These are phyloP conservation scores for Athelia psychrophila DNA, from an alignment of 1,284 basidiomycete genomes.

Conservation along the genomic window DNA sequence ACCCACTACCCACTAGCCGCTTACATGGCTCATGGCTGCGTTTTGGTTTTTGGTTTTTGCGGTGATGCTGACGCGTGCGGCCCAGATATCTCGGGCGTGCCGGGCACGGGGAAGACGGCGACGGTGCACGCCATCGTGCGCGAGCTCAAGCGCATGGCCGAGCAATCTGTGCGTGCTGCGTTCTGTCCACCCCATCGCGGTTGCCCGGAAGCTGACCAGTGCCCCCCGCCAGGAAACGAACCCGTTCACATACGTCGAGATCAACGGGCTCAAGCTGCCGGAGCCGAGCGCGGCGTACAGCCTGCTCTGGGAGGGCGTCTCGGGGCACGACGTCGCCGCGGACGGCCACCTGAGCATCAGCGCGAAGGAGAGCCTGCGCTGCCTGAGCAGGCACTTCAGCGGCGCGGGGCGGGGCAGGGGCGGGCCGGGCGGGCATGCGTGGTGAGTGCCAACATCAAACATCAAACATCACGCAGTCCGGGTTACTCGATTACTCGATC, in stretches of 20 bases:
- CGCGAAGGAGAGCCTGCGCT: slow-evolving; percentile 70
- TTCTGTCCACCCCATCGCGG: neutral
- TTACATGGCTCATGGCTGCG: neutral
- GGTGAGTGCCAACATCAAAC: neutral
- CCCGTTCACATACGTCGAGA: slow-evolving; percentile 96
- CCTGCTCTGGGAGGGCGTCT: slow-evolving; percentile 87
- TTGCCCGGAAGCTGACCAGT: slow-evolving; percentile 2
- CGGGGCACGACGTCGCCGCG: slow-evolving; percentile 61
- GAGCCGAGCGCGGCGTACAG: slow-evolving; percentile 88
- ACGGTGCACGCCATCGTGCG: slow-evolving; percentile 92
- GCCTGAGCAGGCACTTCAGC: slow-evolving; percentile 61
- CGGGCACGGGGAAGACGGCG: slow-evolving; percentile 98
- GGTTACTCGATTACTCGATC: too few species aligned
- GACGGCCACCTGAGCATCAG: slow-evolving; percentile 65
- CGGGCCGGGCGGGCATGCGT: slow-evolving; percentile 57
- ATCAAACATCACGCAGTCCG: too few species aligned
- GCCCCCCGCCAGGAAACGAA: slow-evolving; percentile 74
- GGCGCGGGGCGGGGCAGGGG: slow-evolving; percentile 32
- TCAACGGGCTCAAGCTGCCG: slow-evolving; percentile 93
- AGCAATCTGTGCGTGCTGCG: slow-evolving; percentile 57
- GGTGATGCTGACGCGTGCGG: slow-evolving; percentile 1
- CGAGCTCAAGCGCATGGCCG: slow-evolving; percentile 85
- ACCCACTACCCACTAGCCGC: neutral
- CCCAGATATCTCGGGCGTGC: slow-evolving; percentile 93
- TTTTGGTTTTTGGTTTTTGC: too few species aligned